phyloP scores from a whole-genome alignment of 495 filamentous ascomycete species.

The Acidiella bohemica region DNA sequence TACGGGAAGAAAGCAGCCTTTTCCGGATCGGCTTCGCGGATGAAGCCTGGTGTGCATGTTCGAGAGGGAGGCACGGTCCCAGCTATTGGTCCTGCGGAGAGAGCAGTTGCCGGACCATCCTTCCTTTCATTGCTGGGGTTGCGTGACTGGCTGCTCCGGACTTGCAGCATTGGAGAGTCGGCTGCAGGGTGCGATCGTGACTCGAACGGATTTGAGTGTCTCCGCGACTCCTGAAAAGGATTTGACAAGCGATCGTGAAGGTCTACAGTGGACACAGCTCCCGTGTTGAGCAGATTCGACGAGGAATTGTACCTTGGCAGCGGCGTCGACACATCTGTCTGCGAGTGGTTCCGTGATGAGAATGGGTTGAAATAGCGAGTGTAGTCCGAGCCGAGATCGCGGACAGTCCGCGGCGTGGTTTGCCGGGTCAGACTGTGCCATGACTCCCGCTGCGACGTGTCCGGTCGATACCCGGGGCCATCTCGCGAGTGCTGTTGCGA shows the following conservation, averaged over 20 bases:
- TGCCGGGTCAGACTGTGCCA: slow-evolving; percentile 3
- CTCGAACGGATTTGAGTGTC: slow-evolving; percentile 13
- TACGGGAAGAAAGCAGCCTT: slow-evolving; percentile 23
- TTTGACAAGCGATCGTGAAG: slow-evolving; percentile 9
- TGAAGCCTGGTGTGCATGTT: slow-evolving; percentile 13
- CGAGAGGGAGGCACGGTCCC: not conserved
- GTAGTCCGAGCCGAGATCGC: slow-evolving; percentile 35
- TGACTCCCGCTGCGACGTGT: slow-evolving; percentile 9
- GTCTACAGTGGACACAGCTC: slow-evolving; percentile 3
- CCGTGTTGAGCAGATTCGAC: slow-evolving; percentile 17
- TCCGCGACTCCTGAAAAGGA: slow-evolving; percentile 12
- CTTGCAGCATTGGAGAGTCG: slow-evolving; percentile 5
- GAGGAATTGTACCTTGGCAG: slow-evolving; percentile 9
- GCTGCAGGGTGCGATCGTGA: slow-evolving; percentile 4
- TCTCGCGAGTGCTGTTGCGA: not conserved
- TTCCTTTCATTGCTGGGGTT: not conserved
- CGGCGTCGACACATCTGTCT: slow-evolving; percentile 4
- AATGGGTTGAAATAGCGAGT: slow-evolving; percentile 35
- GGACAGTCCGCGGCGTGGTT: slow-evolving; percentile 17
- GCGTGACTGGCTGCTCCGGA: not conserved
- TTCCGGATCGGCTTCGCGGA: slow-evolving; percentile 20
- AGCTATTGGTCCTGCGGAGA: not conserved
- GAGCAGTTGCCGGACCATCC: not conserved
- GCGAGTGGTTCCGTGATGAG: slow-evolving; percentile 12
- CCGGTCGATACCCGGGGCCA: slow-evolving; percentile 1